Evolutionary conservation across 805 yeast species (phyloP), one percentile per base, ranked within the genome.

Genomic region (Starmera dryadoides): DNA sequence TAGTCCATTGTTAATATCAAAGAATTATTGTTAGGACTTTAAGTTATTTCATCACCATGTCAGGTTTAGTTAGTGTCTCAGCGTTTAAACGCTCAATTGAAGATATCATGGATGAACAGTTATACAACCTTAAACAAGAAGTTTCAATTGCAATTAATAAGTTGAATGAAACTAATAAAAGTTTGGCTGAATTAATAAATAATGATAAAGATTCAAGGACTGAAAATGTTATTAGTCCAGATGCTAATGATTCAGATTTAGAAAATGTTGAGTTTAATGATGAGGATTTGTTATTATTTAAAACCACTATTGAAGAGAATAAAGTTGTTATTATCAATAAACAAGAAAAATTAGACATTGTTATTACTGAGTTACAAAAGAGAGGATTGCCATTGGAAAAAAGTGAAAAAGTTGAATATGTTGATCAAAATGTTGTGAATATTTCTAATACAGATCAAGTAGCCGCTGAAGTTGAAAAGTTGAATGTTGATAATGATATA

Each of bases 221-320:
- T n/a, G 10, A 62, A 63, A 21, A 53, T 62, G 22, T 46, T 46
- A 32, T 50, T 56, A 34, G 49, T 36, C 26, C 34, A 8, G 43
- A 42, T 4, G 55, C 54, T 18, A 66, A 58, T 16, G 58, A 50
- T 4, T 50, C 45, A 21, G 41, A 46, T 2, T 47, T 43, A 8
- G 48, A 42, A 15, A 35, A 40, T 11, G 46, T 38, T 12, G 53
- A 52, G 18, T 50, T 58, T 10, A 56, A 63, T 17, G 62, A 59
- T 4, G 64, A 64, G 11, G 86, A 81, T 49, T 51, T 63, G n/a
- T 55, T 60, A 14, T 50, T 82, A 14, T 81, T 73, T 56, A 53
- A 48, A 6, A 81, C 75, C n/a, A 68, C 80, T 9, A 65, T 79
- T 15, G 48, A 52, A 8, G 89, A 81, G 46, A 82, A 82, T 53